Base-by-base conservation (phyloP, 2,329 filamentous ascomycete species). In the Fusarium secorum region DNA sequence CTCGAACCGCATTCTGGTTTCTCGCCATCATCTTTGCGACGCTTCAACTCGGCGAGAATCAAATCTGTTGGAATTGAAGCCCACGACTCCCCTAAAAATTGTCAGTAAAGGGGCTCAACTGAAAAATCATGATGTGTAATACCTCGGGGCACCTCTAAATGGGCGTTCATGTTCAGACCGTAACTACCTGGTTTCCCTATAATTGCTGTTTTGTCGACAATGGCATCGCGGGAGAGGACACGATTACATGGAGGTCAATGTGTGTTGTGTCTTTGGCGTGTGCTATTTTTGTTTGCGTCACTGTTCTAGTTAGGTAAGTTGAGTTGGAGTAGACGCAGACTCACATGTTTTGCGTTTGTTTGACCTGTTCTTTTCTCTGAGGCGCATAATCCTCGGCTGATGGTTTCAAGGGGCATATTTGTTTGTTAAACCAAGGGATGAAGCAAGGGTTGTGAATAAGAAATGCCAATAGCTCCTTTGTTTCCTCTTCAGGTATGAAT, bases 1-100 rank as follows among this genome's bases (percentile, higher is more conserved):
- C 83, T 83, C 8, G 85, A 85, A 38, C 88, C 88, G 72, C 88
- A 90, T 35, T 80, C 77, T 9, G 87, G 87, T 64, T 82, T 83
- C 38, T 82, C 75, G 35, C 77, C 80, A 54, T 79, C 77, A 13
- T 79, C 75, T 61, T 83, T 82, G 60, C 87, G 85, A 71, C 82
- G 81, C 33, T 81, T 79, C 24, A 89, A 81, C 76, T 89, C 87
- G 68, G 85, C 85, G 51, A 84, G 82, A 52, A 89, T 83, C 41
- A 85, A 60, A 39, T 85, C 79, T 64, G 86, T 88, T 6, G 87
- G 81, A 38, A 89, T 80, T n/a, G 82, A 83, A 46, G 85, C 81
- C 85, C 86, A 82, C 20, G 75, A 75, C 13, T 76, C 72, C 69
- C 77, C 79, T 80, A 67, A 24, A 45, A 52, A 33, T 17, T 28